Evolutionary conservation across 495 filamentous ascomycete genomes (phyloP).

Genomic region (Podospora sp.): DNA sequence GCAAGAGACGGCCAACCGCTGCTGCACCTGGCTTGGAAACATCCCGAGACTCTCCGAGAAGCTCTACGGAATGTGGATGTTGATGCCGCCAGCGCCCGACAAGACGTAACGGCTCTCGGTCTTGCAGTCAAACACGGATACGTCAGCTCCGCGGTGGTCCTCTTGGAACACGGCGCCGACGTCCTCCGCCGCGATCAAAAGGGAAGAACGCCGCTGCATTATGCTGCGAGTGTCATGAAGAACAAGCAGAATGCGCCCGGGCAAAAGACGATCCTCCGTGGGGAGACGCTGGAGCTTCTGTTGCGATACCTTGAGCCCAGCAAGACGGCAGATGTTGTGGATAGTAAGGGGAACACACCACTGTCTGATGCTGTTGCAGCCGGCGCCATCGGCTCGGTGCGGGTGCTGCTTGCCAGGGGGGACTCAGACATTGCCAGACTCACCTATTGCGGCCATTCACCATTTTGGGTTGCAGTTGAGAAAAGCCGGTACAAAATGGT

Average conservation of each 20-base stretch:
- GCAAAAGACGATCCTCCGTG: background rate
- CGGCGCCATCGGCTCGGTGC: background rate
- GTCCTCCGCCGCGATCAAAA: background rate
- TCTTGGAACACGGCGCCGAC: slow-evolving; percentile 3
- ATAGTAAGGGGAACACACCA: slow-evolving; percentile 4
- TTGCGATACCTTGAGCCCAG: background rate
- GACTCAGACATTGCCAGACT: background rate
- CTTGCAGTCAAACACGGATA: background rate
- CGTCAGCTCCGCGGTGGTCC: background rate
- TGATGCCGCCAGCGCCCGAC: background rate
- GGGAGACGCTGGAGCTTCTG: slow-evolving; percentile 6
- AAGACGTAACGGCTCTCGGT: background rate
- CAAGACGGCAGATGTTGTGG: background rate
- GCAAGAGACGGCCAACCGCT: background rate
- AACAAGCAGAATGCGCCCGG: background rate
- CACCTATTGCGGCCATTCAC: background rate
- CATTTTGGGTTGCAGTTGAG: background rate
- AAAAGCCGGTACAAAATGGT: background rate
- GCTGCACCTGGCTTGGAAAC: background rate
- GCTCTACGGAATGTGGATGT: background rate
- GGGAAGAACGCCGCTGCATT: slow-evolving; percentile 8
- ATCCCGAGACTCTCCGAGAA: background rate
- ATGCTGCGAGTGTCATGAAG: background rate
- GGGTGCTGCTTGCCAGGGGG: background rate
- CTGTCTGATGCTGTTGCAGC: background rate